Base-by-base conservation (phyloP, 768 basidiomycete genomes). In the Boletus coccyginus region DNA sequence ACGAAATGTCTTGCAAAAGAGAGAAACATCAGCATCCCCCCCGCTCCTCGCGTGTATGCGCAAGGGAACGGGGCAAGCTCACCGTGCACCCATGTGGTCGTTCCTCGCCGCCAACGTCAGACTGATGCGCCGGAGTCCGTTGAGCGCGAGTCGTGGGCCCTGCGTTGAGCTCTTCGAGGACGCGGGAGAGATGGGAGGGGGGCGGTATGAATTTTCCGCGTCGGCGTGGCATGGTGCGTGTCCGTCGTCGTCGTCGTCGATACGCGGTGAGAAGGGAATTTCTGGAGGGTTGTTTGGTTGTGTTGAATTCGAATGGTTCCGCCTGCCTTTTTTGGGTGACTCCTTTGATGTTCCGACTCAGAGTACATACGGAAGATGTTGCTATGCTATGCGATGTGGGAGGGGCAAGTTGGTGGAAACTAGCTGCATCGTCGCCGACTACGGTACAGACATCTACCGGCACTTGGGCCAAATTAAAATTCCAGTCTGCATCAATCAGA, bases 61-160 rank as follows among this genome's bases (percentile, higher is more conserved):
- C 11, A 41, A 21, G 40, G 40, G 11, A 41, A 21, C 3, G 27
- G 7, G n/a, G 17, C 6, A 16, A 5, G 38, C 82, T 61, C 52
- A 89, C 90, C 87, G 78, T 29, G 88, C 87, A 60, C 87, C 88
- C 66, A 85, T 88, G 67, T 90, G 86, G 69, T 88, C 85, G 64
- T 89, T 88, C 63, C 76, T 75, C 33, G 74, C 73, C 2, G 86
- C 87, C 43, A 80, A 76, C 0, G 81, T 81, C 32, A 90, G 72
- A 53, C 75, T 81, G 29, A 90, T 67, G 12, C 73, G 72, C 54
- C 79, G 81, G 36, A 88, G 74, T 11, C 73, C 75, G 6, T 66
- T 62, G 2, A 90, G 69, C 1, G 73, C 68, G 11, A 87, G 80
- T 43, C 73, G 75, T 7, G 87, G 88, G 2, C 75, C n/a, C 66